Evolutionary conservation across 148 eudicot genomes (phyloP), one percentile per base, ranked within the genome.

Genomic region (Persicaria tinctoria): DNA sequence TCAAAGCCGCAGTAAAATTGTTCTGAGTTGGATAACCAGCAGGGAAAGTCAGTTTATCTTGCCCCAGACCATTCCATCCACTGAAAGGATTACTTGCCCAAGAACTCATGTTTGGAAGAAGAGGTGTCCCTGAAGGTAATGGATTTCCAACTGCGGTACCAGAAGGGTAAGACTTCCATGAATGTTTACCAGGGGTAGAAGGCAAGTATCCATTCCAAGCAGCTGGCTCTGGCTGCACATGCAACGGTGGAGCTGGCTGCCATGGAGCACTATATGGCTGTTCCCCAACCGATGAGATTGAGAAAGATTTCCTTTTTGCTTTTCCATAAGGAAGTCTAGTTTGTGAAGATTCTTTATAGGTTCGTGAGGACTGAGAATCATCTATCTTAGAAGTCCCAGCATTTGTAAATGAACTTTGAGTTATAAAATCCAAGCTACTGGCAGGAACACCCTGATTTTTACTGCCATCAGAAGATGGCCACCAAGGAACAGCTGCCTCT

Each of bases 401-500:
- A 46, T 66, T 62, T 3, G 79, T 6, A 8, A 76, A 72, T 12
- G 47, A 18, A 23, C 72, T 41, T 6, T 60, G 51, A 80, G n/a
- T 62, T 64, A 82, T 73, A 50, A 45, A 3, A 54, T 74, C 18
- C 72, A 86, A 81, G 73, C 68, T 79, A 68, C 70, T 78, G 10
- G 82, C 32, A 55, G 82, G 38, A 74, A 75, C 71, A 20, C 78
- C 48, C 54, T 76, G 78, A 60, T 80, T 75, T 44, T 81, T 75
- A 75, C 55, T 80, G 72, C 4, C 74, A 16, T 64, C 9, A 45
- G 82, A 62, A 73, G 54, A 71, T n/a, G 85, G 78, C 80, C 91
- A 84, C 90, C 87, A 89, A 68, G 90, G 86, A 68, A 89, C 73
- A 5, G 85, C 72, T 72, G 84, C 93, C 84, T 93, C 93, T 16